Base-by-base conservation (phyloP, 2,329 filamentous ascomycete species). In the Ophiostoma angusticollis region DNA sequence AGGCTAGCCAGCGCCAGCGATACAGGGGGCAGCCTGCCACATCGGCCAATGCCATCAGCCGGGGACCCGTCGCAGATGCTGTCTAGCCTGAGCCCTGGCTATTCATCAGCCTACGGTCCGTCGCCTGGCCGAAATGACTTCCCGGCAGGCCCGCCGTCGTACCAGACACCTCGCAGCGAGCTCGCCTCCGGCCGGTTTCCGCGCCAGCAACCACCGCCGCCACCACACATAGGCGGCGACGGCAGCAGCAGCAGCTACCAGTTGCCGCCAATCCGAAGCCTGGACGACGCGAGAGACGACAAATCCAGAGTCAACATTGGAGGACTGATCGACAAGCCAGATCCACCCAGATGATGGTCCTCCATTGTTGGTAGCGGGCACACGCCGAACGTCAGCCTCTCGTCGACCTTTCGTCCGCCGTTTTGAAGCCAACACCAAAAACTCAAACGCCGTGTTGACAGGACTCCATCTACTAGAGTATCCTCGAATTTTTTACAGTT, bases 301-400 rank as follows among this genome's bases (percentile, higher is more conserved):
- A 64, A 70, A 21, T 57, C 63, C 14, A 66, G 74, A 13, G 67
- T 78, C 35, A 72, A 75, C 49, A 78, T 79, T 45, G 70, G 67
- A 9, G 74, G 73, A 2, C 62, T 74, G 50, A 72, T 81, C 50
- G 75, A 74, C 47, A 72, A 65, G 55, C 65, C 69, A 18, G 67
- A 67, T 48, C 62, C 54, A 8, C 37, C 39, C 0, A 30, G 27
- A 11, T 24, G 38, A 37, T 21, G 27, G 23, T 31, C 32, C 12
- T 30, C 9, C 6, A 12, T 24, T 24, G 27, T 13, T 12, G 9
- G n/a, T 13, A 34, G 13, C 5, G 24, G 13, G 12, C 18, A n/a
- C n/a, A n/a, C n/a, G n/a, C n/a, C n/a, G n/a, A n/a, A n/a, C n/a
- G n/a, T n/a, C n/a, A n/a, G n/a, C n/a, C n/a, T n/a, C n/a, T n/a